Conservation (phyloP, 371 early-diverging fungal species). For the Haplosporangium sp. region DNA sequence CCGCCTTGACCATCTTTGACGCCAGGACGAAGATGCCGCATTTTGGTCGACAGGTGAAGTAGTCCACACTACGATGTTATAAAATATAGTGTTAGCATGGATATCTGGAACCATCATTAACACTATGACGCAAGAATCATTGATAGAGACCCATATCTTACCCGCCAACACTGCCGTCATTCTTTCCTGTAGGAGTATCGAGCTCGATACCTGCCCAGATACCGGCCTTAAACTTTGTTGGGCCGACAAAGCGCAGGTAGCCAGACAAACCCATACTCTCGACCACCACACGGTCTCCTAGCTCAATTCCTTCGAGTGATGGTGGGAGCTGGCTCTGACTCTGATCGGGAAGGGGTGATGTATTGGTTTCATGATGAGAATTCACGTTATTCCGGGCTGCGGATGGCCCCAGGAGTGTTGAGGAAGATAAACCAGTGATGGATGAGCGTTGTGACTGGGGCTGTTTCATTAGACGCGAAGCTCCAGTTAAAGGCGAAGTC, state of each 20-base stretch:
- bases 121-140: background rate
- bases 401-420: background rate
- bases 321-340: slow-evolving; percentile 22
- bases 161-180: slow-evolving; percentile 81
- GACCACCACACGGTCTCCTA: slow-evolving; percentile 75
- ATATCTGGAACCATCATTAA: background rate
- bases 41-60: slow-evolving; percentile 75
- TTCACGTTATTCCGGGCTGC: background rate
- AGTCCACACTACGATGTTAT: slow-evolving; percentile 57
- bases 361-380: no score
- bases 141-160: slow-evolving; percentile 27
- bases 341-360: slow-evolving; percentile 6
- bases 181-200: slow-evolving; percentile 82
- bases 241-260: slow-evolving; percentile 78
- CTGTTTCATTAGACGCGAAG: slow-evolving; percentile 28
- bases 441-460: slow-evolving; percentile 35
- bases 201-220: slow-evolving; percentile 87
- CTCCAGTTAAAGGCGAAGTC: background rate
- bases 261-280: slow-evolving; percentile 77
- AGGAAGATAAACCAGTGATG: slow-evolving; percentile 3
- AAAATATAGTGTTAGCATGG: slow-evolving; percentile 17
- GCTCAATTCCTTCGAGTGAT: slow-evolving; percentile 29
- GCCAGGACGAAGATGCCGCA: slow-evolving; percentile 80
- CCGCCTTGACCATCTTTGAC: slow-evolving; percentile 65
- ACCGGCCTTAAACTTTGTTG: slow-evolving; percentile 74